Conservation (phyloP, 2,329 filamentous ascomycete species). For the Alternaria ventricosa region DNA sequence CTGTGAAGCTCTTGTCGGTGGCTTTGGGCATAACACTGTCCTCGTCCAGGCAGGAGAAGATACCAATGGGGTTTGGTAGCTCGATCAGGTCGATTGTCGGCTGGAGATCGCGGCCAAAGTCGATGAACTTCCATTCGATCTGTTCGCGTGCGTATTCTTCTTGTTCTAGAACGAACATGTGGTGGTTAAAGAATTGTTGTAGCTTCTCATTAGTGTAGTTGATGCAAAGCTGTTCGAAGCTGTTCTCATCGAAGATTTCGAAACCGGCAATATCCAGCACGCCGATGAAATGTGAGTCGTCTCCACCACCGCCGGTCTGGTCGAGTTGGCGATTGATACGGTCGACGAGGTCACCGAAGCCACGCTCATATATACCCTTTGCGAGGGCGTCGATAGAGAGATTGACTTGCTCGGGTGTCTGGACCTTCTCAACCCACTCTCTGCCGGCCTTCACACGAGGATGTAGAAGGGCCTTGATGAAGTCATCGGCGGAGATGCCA, state of each 20-base stretch:
- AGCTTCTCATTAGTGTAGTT: conserved; percentile 99
- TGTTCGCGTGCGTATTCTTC: conserved; percentile 97
- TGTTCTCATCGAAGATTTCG: conserved; percentile 99
- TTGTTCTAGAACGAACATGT: conserved; percentile 99
- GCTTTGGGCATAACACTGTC: conserved; percentile 99
- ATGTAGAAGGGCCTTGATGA: conserved; percentile 86
- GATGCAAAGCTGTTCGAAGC: conserved; percentile 98
- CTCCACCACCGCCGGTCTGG: conserved; percentile 78
- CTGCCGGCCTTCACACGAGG: conserved; percentile 93
- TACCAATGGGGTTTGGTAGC: conserved; percentile 93
- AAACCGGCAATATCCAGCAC: conserved; percentile 99
- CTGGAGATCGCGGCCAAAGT: conserved; percentile 95
- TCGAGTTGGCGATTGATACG: conserved; percentile 93
- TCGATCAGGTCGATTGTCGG: conserved; percentile 98
- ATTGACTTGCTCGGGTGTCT: conserved; percentile 94
- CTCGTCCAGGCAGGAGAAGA: conserved; percentile 97
- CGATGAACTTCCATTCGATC: conserved; percentile 99
- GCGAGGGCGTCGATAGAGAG: conserved; percentile 88
- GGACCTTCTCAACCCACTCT: conserved; percentile 98
- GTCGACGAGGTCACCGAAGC: conserved; percentile 89
- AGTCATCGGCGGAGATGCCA: conserved; percentile 83
- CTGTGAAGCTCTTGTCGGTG: conserved; percentile 94
- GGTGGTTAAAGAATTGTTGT: conserved; percentile 99
- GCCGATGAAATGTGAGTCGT: conserved; percentile 95
- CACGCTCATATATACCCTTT: conserved; percentile 97